These are phyloP conservation scores for Fraxinus latifolia DNA, from an alignment of 305 asterid species.

Conservation along the genomic window DNA sequence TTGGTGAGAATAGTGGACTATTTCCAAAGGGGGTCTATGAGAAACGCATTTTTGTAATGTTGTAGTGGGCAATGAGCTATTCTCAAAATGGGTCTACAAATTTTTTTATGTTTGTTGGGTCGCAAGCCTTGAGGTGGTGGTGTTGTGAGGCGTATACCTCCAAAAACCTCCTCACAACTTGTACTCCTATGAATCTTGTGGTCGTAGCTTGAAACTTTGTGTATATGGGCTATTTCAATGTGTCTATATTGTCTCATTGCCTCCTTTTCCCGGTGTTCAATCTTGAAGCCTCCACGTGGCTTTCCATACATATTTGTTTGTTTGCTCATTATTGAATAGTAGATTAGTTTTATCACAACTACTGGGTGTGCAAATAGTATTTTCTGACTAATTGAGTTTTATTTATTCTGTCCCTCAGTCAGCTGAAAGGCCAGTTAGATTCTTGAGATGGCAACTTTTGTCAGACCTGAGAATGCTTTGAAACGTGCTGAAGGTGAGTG, in stretches of 20 bases:
- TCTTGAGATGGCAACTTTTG: constrained; percentile 69
- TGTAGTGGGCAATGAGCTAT: background rate
- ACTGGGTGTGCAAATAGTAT: background rate
- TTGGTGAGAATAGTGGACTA: background rate
- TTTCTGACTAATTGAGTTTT: background rate
- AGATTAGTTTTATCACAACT: background rate
- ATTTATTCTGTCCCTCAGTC: constrained; percentile 3
- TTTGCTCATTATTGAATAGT: background rate
- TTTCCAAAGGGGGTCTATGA: background rate
- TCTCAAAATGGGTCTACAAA: background rate
- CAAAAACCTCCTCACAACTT: background rate
- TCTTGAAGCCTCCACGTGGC: background rate
- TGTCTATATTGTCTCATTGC: background rate
- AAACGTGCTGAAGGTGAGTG: constrained; percentile 92
- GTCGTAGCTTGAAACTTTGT: background rate
- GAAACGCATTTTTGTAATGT: background rate
- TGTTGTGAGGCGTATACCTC: background rate
- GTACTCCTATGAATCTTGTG: background rate
- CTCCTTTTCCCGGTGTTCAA: background rate
- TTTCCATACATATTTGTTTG: background rate
- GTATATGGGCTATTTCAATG: background rate
- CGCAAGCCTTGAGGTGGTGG: background rate
- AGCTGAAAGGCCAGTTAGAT: constrained; percentile 24
- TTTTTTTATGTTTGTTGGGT: background rate
- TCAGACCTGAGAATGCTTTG: constrained; percentile 93